Evolutionary conservation across 768 basidiomycete species (phyloP).

Genomic region (Tricholoma terreum): DNA sequence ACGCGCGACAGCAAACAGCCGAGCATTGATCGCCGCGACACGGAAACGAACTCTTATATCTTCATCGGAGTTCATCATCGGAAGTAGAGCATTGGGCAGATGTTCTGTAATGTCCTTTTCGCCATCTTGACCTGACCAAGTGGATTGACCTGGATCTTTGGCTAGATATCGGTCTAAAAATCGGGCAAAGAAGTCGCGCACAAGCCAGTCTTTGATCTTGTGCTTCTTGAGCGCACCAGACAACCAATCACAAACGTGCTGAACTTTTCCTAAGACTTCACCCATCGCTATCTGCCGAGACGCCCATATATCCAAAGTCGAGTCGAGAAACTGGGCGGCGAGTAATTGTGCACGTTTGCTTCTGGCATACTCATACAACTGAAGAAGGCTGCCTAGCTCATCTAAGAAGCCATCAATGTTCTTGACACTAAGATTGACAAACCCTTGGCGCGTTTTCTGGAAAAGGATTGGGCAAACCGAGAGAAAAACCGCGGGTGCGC

Average conservation of each 20-base stretch:
- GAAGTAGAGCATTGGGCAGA: constrained; percentile 47
- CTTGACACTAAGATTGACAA: constrained; percentile 49
- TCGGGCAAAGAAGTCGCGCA: constrained; percentile 58
- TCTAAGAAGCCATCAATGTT: constrained; percentile 54
- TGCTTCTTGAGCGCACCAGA: constrained; percentile 38
- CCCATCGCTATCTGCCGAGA: constrained; percentile 23
- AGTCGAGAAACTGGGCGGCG: constrained; percentile 58
- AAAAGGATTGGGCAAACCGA: constrained; percentile 56
- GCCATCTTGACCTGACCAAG: constrained; percentile 40
- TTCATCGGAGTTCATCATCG: constrained; percentile 54
- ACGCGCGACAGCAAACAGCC: constrained; percentile 52
- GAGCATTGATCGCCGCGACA: constrained; percentile 56
- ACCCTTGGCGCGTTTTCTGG: constrained; percentile 49
- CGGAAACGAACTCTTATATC: constrained; percentile 88
- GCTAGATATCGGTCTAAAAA: constrained; percentile 67
- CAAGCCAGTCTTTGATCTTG: constrained; percentile 57
- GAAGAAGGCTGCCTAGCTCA: constrained; percentile 50
- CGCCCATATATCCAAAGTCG: constrained; percentile 62
- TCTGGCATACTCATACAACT: constrained; percentile 50
- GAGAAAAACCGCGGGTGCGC: constrained; percentile 54
- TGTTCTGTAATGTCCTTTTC: constrained; percentile 28
- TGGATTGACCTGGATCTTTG: constrained; percentile 49
- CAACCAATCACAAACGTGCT: constrained; percentile 54
- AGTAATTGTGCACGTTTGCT: constrained; percentile 53
- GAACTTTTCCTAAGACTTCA: constrained; percentile 43